A percentile compares a stretch with the other conserved stretches of the same genome.
phyloP scores from a whole-genome alignment of 2,329 filamentous ascomycete genomes.

The Sphaceloma murrayae region DNA sequence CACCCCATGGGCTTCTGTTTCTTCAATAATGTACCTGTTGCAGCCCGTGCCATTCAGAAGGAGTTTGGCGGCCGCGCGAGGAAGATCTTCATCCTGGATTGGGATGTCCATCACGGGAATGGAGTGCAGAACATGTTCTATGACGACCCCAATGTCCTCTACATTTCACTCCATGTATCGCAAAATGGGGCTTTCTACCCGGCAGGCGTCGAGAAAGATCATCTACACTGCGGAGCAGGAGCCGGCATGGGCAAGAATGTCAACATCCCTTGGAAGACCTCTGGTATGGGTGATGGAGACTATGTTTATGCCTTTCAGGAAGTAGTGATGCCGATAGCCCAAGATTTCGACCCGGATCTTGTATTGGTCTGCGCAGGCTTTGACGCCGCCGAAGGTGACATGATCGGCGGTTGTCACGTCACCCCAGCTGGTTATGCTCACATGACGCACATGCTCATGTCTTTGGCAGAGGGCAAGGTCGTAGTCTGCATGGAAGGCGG shows the following conservation, averaged over 20 bases:
- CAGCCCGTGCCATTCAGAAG: slow-evolving; percentile 74
- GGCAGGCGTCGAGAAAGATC: slow-evolving; percentile 47
- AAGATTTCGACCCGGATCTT: slow-evolving; percentile 86
- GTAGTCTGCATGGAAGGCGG: slow-evolving; percentile 91
- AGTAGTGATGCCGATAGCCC: slow-evolving; percentile 90
- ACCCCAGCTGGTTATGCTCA: slow-evolving; percentile 87
- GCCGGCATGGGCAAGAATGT: slow-evolving; percentile 53
- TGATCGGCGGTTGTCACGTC: slow-evolving; percentile 86
- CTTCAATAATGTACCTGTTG: slow-evolving; percentile 95
- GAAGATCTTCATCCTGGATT: slow-evolving; percentile 88
- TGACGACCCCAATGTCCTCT: slow-evolving; percentile 84
- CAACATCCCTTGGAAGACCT: slow-evolving; percentile 58
- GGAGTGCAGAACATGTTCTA: slow-evolving; percentile 96
- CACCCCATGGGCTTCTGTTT: slow-evolving; percentile 89
- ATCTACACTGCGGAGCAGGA: slow-evolving; percentile 50
- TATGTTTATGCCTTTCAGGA: slow-evolving; percentile 95
- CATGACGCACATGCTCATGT: slow-evolving; percentile 99
- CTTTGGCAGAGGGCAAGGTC: slow-evolving; percentile 77
- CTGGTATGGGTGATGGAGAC: slow-evolving; percentile 87
- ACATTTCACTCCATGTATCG: slow-evolving; percentile 90
- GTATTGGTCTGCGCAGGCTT: slow-evolving; percentile 95
- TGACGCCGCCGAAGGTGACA: slow-evolving; percentile 87
- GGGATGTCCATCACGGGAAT: slow-evolving; percentile 74
- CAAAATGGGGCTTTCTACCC: slow-evolving; percentile 80
- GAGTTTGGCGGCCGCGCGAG: slow-evolving; percentile 72